Percentiles rank a stretch among this genome's conserved stretches.
These are phyloP conservation scores for Dioscorea alata DNA, from an alignment of 106 monocot genomes.

Conservation along the genomic window DNA sequence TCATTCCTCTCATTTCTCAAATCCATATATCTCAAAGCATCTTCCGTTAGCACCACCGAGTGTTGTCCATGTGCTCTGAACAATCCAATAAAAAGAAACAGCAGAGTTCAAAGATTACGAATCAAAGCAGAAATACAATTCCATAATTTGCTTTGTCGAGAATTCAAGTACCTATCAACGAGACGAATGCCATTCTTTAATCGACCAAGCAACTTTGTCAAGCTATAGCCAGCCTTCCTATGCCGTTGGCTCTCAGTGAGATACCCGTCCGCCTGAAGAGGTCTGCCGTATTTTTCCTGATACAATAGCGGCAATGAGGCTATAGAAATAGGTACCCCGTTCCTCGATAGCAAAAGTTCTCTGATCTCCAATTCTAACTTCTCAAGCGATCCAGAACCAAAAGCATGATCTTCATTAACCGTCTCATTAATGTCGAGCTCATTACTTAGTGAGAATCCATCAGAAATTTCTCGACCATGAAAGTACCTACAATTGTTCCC, in stretches of 20 bases:
- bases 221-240: slow-evolving; percentile 68
- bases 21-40: slow-evolving; percentile 40
- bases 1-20: slow-evolving; percentile 27
- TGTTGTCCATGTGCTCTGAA: slow-evolving; percentile 81
- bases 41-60: slow-evolving; percentile 47
- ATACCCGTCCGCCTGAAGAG: slow-evolving; percentile 81
- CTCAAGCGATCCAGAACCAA: slow-evolving; percentile 39
- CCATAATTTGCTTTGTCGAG: no score
- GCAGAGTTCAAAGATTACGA: no score
- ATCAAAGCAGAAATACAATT: no score
- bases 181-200: slow-evolving; percentile 63
- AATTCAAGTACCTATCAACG: slow-evolving; percentile 53
- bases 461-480: slow-evolving; percentile 28
- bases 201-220: slow-evolving; percentile 71
- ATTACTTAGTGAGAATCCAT: slow-evolving; percentile 3
- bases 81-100: not conserved
- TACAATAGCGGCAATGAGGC: slow-evolving; percentile 72
- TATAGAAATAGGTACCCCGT: slow-evolving; percentile 60
- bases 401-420: slow-evolving; percentile 11
- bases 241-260: slow-evolving; percentile 86
- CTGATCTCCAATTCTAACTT: slow-evolving; percentile 66
- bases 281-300: slow-evolving; percentile 65
- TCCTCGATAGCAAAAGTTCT: slow-evolving; percentile 49
- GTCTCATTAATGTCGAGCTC: slow-evolving; percentile 8
- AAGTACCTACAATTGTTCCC: slow-evolving; percentile 63